phyloP scores from a whole-genome alignment of 2,329 filamentous ascomycete species.

The Remersonia thermophila region DNA sequence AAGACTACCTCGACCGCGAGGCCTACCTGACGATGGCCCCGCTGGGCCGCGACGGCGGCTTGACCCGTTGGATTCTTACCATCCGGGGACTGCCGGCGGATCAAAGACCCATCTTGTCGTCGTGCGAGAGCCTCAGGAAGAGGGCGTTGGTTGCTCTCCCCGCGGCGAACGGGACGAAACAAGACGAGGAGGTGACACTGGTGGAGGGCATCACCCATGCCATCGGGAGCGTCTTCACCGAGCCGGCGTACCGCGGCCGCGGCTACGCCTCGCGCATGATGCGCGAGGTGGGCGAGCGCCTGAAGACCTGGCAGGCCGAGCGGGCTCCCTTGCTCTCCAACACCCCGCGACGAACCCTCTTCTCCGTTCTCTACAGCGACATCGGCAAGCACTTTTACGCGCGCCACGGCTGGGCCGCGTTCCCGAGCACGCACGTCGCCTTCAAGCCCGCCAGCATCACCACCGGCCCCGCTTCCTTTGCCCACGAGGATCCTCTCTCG shows the following conservation, averaged over 20 bases:
- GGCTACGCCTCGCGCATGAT: slow-evolving; percentile 74
- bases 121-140: slow-evolving; percentile 53
- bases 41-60: slow-evolving; percentile 44
- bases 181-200: slow-evolving; percentile 17
- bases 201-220: slow-evolving; percentile 56
- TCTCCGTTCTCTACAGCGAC: slow-evolving; percentile 76
- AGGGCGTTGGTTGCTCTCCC: slow-evolving; percentile 33
- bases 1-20: slow-evolving; percentile 49
- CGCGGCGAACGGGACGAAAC: slow-evolving; percentile 4
- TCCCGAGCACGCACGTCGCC: slow-evolving; percentile 58
- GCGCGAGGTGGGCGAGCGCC: slow-evolving; percentile 41
- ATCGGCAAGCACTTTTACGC: slow-evolving; percentile 78
- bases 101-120: slow-evolving; percentile 44
- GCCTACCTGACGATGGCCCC: slow-evolving; percentile 43
- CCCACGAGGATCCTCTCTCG: too few relatives aligned
- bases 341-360: slow-evolving; percentile 28
- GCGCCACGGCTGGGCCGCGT: slow-evolving; percentile 62
- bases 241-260: slow-evolving; percentile 50
- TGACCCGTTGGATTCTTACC: slow-evolving; percentile 54
- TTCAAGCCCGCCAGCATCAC: slow-evolving; percentile 32
- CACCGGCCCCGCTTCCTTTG: too few relatives aligned
- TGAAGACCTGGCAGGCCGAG: slow-evolving; percentile 27
- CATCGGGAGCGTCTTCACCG: slow-evolving; percentile 69
- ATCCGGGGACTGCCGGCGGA: slow-evolving; percentile 26
- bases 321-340: too few relatives aligned